phyloP scores from a whole-genome alignment of 2,329 filamentous ascomycete species.

The Pseudogymnoascus sp. region DNA sequence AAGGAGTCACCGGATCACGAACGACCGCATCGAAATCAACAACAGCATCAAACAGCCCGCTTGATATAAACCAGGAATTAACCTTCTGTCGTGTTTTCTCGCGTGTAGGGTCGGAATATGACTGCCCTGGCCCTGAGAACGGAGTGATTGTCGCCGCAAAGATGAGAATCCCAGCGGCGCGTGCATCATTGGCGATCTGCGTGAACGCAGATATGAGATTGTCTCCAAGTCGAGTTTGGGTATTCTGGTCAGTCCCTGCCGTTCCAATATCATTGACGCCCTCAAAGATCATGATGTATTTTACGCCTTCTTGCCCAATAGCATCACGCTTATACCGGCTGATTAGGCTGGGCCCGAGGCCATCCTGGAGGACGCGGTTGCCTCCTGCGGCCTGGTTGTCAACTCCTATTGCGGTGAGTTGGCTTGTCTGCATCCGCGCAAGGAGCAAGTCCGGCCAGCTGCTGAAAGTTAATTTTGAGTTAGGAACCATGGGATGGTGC shows the following conservation, averaged over 20 bases:
- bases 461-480: background rate
- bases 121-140: constrained; percentile 47
- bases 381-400: constrained; percentile 63
- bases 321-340: constrained; percentile 59
- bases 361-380: constrained; percentile 57
- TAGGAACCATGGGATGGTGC: background rate
- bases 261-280: constrained; percentile 64
- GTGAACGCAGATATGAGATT: constrained; percentile 51
- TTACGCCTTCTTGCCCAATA: constrained; percentile 49
- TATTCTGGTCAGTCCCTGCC: constrained; percentile 37
- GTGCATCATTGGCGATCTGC: constrained; percentile 51
- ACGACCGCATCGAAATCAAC: constrained; percentile 57
- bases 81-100: constrained; percentile 52
- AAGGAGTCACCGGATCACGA: constrained; percentile 43
- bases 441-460: constrained; percentile 55
- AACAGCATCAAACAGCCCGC: constrained; percentile 51
- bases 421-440: constrained; percentile 42
- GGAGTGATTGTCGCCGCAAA: constrained; percentile 63
- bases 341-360: constrained; percentile 56
- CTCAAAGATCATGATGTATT: constrained; percentile 60
- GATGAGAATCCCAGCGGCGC: constrained; percentile 47
- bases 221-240: constrained; percentile 45
- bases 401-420: constrained; percentile 46
- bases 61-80: constrained; percentile 55
- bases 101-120: constrained; percentile 48